A percentile compares a stretch with the other conserved stretches of the same genome.
phyloP scores from a whole-genome alignment of 805 yeast genomes.

The Brettanomyces sp. region DNA sequence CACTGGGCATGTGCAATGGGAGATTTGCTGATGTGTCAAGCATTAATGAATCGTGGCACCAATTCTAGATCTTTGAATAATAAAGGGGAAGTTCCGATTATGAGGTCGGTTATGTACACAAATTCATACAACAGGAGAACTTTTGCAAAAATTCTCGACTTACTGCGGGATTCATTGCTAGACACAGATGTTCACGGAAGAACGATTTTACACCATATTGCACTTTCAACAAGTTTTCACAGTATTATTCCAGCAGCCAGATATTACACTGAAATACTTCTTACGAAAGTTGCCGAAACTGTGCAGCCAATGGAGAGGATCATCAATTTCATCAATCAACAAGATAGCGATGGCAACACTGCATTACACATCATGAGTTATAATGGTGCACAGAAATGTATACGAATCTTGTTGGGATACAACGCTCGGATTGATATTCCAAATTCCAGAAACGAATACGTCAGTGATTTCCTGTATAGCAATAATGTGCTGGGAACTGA shows the following conservation, averaged over 20 bases:
- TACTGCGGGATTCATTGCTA: slow-evolving; percentile 68
- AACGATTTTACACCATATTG: slow-evolving; percentile 82
- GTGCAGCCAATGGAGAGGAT: slow-evolving; percentile 53
- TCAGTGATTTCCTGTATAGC: slow-evolving; percentile 28
- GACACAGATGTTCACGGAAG: slow-evolving; percentile 65
- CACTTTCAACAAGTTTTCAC: slow-evolving; percentile 55
- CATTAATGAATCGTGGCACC: slow-evolving; percentile 70
- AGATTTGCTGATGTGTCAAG: slow-evolving; percentile 63
- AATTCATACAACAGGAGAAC: slow-evolving; percentile 77
- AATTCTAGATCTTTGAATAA: slow-evolving; percentile 49
- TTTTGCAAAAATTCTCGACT: slow-evolving; percentile 68
- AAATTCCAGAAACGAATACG: slow-evolving; percentile 36
- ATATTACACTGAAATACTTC: slow-evolving; percentile 69
- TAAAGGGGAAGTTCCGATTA: slow-evolving; percentile 79
- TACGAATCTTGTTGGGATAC: slow-evolving; percentile 34
- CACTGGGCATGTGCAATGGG: slow-evolving; percentile 99
- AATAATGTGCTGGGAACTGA: slow-evolving; percentile 3
- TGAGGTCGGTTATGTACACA: slow-evolving; percentile 77
- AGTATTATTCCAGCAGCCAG: slow-evolving; percentile 70
- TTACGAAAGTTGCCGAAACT: slow-evolving; percentile 59
- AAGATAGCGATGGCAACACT: slow-evolving; percentile 50
- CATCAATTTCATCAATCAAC: slow-evolving; percentile 45
- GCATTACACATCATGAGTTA: slow-evolving; percentile 43
- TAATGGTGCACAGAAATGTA: slow-evolving; percentile 36
- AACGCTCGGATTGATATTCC: slow-evolving; percentile 45